phyloP scores from a whole-genome alignment of 495 filamentous ascomycete genomes.

The Hyaloscypha finlandica region DNA sequence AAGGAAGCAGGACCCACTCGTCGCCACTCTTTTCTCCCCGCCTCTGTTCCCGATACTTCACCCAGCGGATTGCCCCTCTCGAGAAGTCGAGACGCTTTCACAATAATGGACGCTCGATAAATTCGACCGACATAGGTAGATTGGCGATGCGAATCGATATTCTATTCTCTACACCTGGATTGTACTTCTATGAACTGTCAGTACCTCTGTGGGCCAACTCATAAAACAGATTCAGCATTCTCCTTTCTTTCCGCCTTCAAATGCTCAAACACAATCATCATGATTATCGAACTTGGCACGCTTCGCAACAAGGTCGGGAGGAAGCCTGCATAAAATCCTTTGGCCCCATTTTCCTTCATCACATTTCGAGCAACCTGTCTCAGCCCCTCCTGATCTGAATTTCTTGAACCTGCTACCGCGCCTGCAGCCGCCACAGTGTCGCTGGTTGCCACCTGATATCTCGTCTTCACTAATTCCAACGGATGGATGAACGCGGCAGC shows the following conservation, averaged over 20 bases:
- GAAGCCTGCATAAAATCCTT: constrained; percentile 23
- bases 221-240: constrained; percentile 2
- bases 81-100: too few species aligned
- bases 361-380: constrained; percentile 20
- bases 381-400: constrained; percentile 16
- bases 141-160: neutral
- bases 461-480: constrained; percentile 23
- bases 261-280: constrained; percentile 25
- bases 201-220: neutral
- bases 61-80: too few species aligned
- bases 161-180: neutral
- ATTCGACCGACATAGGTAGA: neutral
- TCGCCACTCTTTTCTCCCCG: too few species aligned
- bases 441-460: constrained; percentile 21
- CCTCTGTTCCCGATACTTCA: too few species aligned
- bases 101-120: neutral
- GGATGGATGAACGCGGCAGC: constrained; percentile 24
- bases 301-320: constrained; percentile 18
- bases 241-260: constrained; percentile 21
- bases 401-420: constrained; percentile 5
- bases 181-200: neutral
- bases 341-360: constrained; percentile 19
- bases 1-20: too few species aligned
- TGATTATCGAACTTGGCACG: constrained; percentile 24
- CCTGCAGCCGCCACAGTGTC: constrained; percentile 17